Evolutionary conservation across 2,329 filamentous ascomycete genomes (phyloP).

Genomic region (Pseudogymnoascus sp.): DNA sequence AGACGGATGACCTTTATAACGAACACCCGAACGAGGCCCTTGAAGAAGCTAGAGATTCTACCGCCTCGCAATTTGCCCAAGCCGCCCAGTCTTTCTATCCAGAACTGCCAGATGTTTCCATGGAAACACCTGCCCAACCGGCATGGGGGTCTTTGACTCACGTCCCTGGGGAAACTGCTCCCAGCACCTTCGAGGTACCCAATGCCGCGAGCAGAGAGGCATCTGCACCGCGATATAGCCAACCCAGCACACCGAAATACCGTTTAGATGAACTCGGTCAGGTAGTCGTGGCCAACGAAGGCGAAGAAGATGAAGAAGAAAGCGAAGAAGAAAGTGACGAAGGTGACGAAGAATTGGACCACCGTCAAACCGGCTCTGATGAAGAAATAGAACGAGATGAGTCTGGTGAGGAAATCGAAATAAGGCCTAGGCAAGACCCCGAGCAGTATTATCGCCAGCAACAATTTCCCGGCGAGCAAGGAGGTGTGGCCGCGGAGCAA

Average conservation of each 20-base stretch:
- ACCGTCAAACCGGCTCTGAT: not conserved
- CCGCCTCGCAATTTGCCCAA: not conserved
- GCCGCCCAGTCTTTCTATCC: not conserved
- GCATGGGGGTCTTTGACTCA: not conserved
- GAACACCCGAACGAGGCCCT: not conserved
- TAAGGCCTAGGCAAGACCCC: not conserved
- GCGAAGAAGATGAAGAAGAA: conserved; percentile 31
- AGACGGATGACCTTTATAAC: not conserved
- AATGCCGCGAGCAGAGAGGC: not conserved
- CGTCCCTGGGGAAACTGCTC: not conserved
- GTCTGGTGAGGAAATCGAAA: not conserved
- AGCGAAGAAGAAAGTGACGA: conserved; percentile 21
- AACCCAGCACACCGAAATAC: not conserved
- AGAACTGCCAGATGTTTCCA: not conserved
- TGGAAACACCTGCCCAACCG: not conserved
- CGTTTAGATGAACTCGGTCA: not conserved
- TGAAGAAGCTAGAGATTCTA: not conserved
- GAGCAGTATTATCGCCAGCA: not conserved
- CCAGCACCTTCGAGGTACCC: not conserved
- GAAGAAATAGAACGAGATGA: conserved; percentile 16
- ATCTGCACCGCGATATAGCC: not conserved
- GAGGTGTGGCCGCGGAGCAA: not conserved
- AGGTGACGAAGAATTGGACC: not conserved
- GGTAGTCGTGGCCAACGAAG: conserved; percentile 18
- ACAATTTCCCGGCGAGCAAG: not conserved